Evolutionary conservation across 140 eudicot species (phyloP).

Genomic region (Oenanthe javanica): DNA sequence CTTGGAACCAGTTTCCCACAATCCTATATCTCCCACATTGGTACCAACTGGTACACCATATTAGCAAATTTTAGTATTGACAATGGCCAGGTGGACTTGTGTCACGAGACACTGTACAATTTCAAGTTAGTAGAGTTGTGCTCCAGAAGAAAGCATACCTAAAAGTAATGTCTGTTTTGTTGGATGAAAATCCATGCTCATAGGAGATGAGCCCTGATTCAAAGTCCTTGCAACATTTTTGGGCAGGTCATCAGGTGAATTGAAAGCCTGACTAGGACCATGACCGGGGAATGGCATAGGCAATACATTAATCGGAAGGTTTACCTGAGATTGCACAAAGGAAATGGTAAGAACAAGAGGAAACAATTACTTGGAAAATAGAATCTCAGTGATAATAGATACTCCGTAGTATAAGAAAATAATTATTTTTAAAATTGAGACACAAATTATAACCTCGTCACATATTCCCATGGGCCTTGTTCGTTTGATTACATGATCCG

Average conservation of each 20-base stretch:
- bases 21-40: constrained; percentile 70
- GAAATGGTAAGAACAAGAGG: neutral
- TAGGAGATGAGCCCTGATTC: constrained; percentile 88
- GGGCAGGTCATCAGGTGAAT: constrained; percentile 70
- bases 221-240: constrained; percentile 63
- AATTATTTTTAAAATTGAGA: neutral
- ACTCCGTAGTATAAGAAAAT: neutral
- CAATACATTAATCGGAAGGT: constrained; percentile 65
- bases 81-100: neutral
- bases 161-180: constrained; percentile 67
- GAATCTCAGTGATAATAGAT: neutral
- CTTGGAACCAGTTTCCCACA: constrained; percentile 90
- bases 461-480: constrained; percentile 70
- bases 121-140: neutral
- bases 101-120: neutral
- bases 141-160: constrained; percentile 30
- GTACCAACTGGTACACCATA: constrained; percentile 65
- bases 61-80: constrained; percentile 8
- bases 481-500: constrained; percentile 72
- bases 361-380: neutral
- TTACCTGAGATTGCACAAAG: constrained; percentile 36
- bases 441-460: constrained; percentile 53
- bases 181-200: constrained; percentile 99
- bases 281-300: constrained; percentile 72
- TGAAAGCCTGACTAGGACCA: constrained; percentile 52